Base-by-base conservation (phyloP, 805 yeast genomes). In the Suhomyces xylopsoci region DNA sequence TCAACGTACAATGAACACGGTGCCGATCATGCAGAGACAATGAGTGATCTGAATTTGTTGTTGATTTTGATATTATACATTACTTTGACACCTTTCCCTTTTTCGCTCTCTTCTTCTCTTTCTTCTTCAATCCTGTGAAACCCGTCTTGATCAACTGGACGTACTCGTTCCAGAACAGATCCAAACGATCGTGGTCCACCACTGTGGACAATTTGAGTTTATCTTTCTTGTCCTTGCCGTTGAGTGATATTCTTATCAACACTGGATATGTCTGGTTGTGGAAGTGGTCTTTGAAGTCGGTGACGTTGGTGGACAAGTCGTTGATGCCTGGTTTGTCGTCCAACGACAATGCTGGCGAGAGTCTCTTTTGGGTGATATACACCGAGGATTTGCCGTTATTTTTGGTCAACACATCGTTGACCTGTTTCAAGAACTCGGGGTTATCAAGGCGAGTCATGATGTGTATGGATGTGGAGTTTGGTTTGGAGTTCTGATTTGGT, bases 161-260 rank as follows among this genome's bases (percentile, higher is more conserved):
- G 69, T 91, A 92, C 24, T 83, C 84, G 43, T 68, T 66, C 97
- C 97, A 92, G 66, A 92, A 92, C 54, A 73, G 66, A 56, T 85
- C 89, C 58, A 92, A 73, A 3, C 80, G 70, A 1, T 76, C 80
- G 0, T 84, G 73, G 25, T 80, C 80, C 6, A 92, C 91, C 10
- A 85, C 81, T 0, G 97, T 91, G 25, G 91, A 82, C 30, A 86
- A 66, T 62, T 88, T 88, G n/a, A 68, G 62, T 60, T 83, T 83
- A 52, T 72, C 69, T 15, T 73, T 64, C 60, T 81, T 81, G 44
- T 80, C 79, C 25, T 61, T 58, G 6, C 65, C 74, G 30, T 88
- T 88, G 67, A 82, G 78, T 0, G 88, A 73, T 49, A 88, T 81
- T 66, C 97, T 80, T 57, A 91, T 78, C 45, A 91, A 70, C 2